These are phyloP conservation scores for Fusarium sp. DNA, from an alignment of 2,329 filamentous ascomycete genomes.

Conservation along the genomic window DNA sequence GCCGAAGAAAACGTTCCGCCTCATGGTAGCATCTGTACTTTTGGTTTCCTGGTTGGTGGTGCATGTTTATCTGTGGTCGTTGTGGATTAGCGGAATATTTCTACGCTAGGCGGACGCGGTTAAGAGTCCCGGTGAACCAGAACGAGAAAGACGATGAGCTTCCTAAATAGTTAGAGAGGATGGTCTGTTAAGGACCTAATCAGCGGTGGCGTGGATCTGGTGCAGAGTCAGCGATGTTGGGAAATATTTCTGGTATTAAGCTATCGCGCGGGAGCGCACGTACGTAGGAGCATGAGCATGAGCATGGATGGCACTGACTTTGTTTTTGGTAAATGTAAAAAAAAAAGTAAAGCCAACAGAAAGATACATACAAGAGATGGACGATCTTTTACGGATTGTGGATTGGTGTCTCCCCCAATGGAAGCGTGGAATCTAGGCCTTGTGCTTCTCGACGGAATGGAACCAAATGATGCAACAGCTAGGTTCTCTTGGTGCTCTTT, in stretches of 20 bases:
- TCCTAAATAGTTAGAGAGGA: constrained; percentile 3
- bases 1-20: constrained; percentile 5
- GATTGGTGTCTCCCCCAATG: constrained; percentile 30
- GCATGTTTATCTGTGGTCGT: constrained; percentile 2
- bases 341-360: neutral
- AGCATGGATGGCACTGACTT: constrained; percentile 43
- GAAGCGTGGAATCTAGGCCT: constrained; percentile 39
- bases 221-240: constrained; percentile 6
- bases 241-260: constrained; percentile 7
- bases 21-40: constrained; percentile 7
- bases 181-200: constrained; percentile 17
- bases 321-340: neutral
- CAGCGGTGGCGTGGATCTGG: constrained; percentile 25
- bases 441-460: constrained; percentile 30
- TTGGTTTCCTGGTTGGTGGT: constrained; percentile 6
- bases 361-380: neutral
- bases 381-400: constrained; percentile 33
- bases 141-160: constrained; percentile 24
- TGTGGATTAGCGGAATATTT: constrained; percentile 26
- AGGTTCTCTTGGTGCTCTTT: neutral
- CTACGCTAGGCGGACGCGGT: constrained; percentile 36
- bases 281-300: neutral
- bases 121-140: constrained; percentile 28
- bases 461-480: constrained; percentile 44
- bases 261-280: constrained; percentile 33